A percentile compares a stretch with the other conserved stretches of the same genome.
These are phyloP conservation scores for Candida pseudoglaebosa DNA, from an alignment of 805 yeast genomes.

Conservation along the genomic window DNA sequence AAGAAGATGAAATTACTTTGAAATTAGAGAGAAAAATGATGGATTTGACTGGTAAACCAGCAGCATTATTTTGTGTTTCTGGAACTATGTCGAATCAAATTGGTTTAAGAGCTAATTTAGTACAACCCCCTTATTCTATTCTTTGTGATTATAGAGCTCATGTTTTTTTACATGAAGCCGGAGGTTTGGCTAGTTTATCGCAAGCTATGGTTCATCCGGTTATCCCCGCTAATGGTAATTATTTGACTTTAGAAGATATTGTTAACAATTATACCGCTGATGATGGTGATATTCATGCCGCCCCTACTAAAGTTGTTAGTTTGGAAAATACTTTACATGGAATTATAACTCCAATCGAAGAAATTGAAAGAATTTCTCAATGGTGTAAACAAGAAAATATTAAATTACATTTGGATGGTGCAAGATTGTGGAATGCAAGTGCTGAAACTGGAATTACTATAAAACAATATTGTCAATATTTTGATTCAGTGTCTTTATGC, in stretches of 20 bases:
- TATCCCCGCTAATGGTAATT: conserved; percentile 67
- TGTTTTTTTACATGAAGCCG: conserved; percentile 81
- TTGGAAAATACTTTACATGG: conserved; percentile 91
- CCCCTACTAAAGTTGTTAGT: conserved; percentile 82
- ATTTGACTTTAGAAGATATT: conserved; percentile 79
- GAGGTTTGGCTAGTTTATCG: conserved; percentile 83
- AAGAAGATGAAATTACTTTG: conserved; percentile 71
- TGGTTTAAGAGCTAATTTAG: conserved; percentile 69
- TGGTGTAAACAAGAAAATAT: conserved; percentile 63
- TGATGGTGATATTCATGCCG: conserved; percentile 80
- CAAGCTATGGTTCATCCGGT: conserved; percentile 91
- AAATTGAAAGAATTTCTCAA: conserved; percentile 61
- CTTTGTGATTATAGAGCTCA: conserved; percentile 86
- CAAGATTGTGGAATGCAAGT: conserved; percentile 91
- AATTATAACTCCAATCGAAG: conserved; percentile 72
- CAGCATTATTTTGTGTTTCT: conserved; percentile 78
- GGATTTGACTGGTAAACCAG: conserved; percentile 69
- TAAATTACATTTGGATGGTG: conserved; percentile 85
- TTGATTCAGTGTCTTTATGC: conserved; percentile 89
- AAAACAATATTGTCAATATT: conserved; percentile 65
- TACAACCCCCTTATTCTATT: conserved; percentile 82
- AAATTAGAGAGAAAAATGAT: conserved; percentile 64
- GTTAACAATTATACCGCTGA: conserved; percentile 56
- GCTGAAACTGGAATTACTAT: conserved; percentile 68
- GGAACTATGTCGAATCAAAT: conserved; percentile 92